Conservation (phyloP, 257 asterid species). For the Gardenia jasminoides region DNA sequence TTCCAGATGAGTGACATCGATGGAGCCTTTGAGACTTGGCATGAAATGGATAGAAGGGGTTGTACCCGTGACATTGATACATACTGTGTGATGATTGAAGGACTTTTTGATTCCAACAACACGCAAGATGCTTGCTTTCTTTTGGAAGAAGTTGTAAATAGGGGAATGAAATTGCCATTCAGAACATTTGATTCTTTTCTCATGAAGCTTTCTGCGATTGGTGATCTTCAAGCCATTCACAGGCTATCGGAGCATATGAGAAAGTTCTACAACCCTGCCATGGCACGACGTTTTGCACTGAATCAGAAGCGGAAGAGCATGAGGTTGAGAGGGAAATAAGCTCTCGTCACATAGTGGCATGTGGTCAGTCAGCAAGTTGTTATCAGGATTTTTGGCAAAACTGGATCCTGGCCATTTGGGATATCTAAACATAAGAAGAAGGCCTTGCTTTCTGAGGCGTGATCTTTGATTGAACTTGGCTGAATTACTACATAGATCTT, state of each 20-base stretch:
- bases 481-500: not conserved
- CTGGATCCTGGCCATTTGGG: not conserved
- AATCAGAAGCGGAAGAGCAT: constrained; percentile 68
- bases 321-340: constrained; percentile 67
- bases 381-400: not conserved
- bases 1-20: constrained; percentile 53
- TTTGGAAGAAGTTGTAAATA: constrained; percentile 59
- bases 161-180: constrained; percentile 74
- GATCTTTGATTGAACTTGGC: not conserved
- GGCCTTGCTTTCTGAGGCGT: not conserved
- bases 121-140: constrained; percentile 59
- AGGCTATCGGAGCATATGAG: constrained; percentile 87
- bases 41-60: constrained; percentile 66
- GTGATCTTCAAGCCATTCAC: constrained; percentile 71
- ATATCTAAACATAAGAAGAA: not conserved
- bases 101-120: constrained; percentile 61
- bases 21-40: constrained; percentile 83
- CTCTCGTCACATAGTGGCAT: not conserved
- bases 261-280: constrained; percentile 79
- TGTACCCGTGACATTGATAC: constrained; percentile 73
- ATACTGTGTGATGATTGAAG: constrained; percentile 82
- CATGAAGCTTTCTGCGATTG: constrained; percentile 64
- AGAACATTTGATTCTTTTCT: constrained; percentile 62
- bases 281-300: constrained; percentile 85
- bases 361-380: not conserved